A percentile compares a stretch with the other conserved stretches of the same genome.
Evolutionary conservation across 2,329 filamentous ascomycete genomes (phyloP).

Genomic region (Microcyclosporella mali): DNA sequence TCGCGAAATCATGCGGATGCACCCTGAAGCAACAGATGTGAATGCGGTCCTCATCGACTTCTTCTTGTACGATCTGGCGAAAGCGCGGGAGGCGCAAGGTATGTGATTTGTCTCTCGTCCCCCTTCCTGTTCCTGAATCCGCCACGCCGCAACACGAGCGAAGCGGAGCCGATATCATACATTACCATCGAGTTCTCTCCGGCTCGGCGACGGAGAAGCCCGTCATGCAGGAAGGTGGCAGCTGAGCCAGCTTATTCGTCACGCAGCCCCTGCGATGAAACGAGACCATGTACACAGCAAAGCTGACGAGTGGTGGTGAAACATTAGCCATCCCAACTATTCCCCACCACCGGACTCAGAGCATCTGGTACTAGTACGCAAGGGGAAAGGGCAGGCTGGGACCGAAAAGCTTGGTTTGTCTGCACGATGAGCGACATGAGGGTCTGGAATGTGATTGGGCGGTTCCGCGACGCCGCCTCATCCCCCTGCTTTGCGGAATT

Average conservation of each 20-base stretch:
- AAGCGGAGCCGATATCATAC: too few species aligned
- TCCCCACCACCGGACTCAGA: conserved; percentile 17
- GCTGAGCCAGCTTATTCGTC: conserved; percentile 4
- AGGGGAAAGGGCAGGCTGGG: not conserved
- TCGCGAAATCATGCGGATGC: conserved; percentile 66
- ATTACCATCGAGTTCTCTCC: not conserved
- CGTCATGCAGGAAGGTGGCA: too few species aligned
- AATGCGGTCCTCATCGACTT: conserved; percentile 97
- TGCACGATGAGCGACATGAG: not conserved
- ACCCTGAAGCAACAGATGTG: conserved; percentile 58
- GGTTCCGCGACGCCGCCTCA: not conserved
- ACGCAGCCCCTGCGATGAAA: conserved; percentile 5
- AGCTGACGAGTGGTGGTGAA: conserved; percentile 6
- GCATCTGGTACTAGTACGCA: conserved; percentile 13
- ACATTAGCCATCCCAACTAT: conserved; percentile 12
- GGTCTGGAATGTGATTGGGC: not conserved
- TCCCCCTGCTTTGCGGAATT: not conserved
- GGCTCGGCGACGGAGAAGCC: not conserved
- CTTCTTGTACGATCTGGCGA: conserved; percentile 92
- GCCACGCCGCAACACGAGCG: too few species aligned
- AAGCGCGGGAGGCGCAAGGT: conserved; percentile 62
- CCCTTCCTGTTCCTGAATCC: conserved; percentile 1
- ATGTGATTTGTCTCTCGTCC: conserved; percentile 13
- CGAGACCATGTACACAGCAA: not conserved
- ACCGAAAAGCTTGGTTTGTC: not conserved